phyloP scores from a whole-genome alignment of 164 flowering plant genomes.

The Stephania yunnanensis region DNA sequence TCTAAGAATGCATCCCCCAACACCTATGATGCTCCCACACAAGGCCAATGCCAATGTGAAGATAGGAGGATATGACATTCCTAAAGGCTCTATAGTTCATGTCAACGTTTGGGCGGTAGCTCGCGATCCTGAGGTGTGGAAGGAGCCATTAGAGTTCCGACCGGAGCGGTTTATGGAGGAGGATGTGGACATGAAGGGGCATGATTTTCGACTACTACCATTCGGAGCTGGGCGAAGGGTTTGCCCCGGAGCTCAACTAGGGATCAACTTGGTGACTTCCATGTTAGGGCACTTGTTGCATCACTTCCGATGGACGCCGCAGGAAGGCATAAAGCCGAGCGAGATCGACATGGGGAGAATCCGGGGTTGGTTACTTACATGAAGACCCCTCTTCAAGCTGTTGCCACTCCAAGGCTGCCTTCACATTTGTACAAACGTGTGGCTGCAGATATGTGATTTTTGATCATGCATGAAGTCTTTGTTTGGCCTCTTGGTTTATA shows the following conservation, averaged over 20 bases:
- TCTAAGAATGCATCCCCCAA: constrained; percentile 26
- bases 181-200: constrained; percentile 30
- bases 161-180: constrained; percentile 31
- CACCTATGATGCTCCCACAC: constrained; percentile 34
- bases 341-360: constrained; percentile 29
- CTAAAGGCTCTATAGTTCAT: constrained; percentile 23
- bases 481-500: neutral
- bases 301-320: constrained; percentile 29
- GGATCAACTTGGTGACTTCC: constrained; percentile 28
- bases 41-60: constrained; percentile 25
- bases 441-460: constrained; percentile 17
- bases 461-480: neutral
- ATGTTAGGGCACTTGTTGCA: constrained; percentile 31
- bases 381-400: constrained; percentile 25
- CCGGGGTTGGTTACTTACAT: constrained; percentile 29
- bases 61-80: constrained; percentile 28
- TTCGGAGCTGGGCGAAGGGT: constrained; percentile 32
- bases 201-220: constrained; percentile 26
- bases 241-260: constrained; percentile 28
- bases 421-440: constrained; percentile 26
- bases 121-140: constrained; percentile 27
- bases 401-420: constrained; percentile 26
- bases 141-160: constrained; percentile 22
- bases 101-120: constrained; percentile 35
- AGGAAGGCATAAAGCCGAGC: constrained; percentile 16